Evolutionary conservation across 129 eudicot species (phyloP).

Genomic region (Lactuca saligna): DNA sequence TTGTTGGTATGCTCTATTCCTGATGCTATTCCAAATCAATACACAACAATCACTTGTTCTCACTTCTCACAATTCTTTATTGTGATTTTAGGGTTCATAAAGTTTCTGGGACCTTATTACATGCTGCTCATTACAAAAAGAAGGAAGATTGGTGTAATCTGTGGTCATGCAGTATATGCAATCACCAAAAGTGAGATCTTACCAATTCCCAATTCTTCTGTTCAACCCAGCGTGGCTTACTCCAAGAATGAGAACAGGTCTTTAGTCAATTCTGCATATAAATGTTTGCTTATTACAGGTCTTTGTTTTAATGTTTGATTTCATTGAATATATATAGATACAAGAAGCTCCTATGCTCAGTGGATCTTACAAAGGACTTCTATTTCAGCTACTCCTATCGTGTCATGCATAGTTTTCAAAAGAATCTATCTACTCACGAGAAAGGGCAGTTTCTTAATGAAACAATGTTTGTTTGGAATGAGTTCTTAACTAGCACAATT

Average conservation of each 20-base stretch:
- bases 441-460: constrained; percentile 56
- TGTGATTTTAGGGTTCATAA: constrained; percentile 68
- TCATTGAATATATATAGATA: constrained; percentile 52
- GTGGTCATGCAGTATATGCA: constrained; percentile 88
- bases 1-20: constrained; percentile 66
- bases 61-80: constrained; percentile 13
- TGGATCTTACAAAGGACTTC: constrained; percentile 98
- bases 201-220: constrained; percentile 70
- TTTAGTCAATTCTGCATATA: constrained; percentile 69
- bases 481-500: constrained; percentile 72
- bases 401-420: constrained; percentile 84
- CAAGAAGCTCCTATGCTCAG: constrained; percentile 83
- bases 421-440: constrained; percentile 55
- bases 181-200: constrained; percentile 75
- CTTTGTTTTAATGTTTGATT: constrained; percentile 36
- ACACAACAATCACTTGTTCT: constrained; percentile 10
- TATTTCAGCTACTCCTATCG: constrained; percentile 93
- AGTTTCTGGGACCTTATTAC: constrained; percentile 97
- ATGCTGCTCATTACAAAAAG: constrained; percentile 86
- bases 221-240: constrained; percentile 62
- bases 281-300: constrained; percentile 21
- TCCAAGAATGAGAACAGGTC: constrained; percentile 97
- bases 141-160: constrained; percentile 80
- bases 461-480: constrained; percentile 97
- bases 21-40: constrained; percentile 2